phyloP scores from a whole-genome alignment of 139 green algal species.

The Chlamydomonas applanata region DNA sequence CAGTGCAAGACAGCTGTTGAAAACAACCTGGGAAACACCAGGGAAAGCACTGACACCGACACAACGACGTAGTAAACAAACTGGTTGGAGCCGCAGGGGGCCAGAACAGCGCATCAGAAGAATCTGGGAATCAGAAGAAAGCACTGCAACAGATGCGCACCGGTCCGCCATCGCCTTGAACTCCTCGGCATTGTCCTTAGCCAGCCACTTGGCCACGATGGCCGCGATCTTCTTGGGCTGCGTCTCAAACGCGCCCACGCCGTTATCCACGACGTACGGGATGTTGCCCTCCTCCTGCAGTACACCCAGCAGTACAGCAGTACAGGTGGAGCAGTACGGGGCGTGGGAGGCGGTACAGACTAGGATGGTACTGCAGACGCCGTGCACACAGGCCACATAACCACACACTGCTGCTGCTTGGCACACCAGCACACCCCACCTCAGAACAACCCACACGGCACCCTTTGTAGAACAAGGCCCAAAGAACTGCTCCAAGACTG shows the following conservation, averaged over 20 bases:
- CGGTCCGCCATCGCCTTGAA: conserved; percentile 52
- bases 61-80: background rate
- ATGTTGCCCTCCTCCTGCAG: conserved; percentile 96
- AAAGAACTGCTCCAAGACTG: too few species aligned
- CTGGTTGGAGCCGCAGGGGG: background rate
- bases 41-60: too few species aligned
- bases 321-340: too few species aligned
- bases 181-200: conserved; percentile 25
- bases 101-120: conserved; percentile 16
- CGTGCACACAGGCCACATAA: too few species aligned
- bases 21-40: too few species aligned
- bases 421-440: too few species aligned
- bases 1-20: too few species aligned
- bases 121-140: background rate
- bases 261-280: conserved; percentile 87
- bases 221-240: conserved; percentile 69
- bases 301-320: background rate
- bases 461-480: too few species aligned
- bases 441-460: too few species aligned
- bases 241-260: conserved; percentile 73
- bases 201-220: conserved; percentile 72
- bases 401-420: too few species aligned
- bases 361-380: too few species aligned
- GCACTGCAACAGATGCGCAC: background rate
- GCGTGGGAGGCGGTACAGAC: too few species aligned